Conservation (phyloP, 495 filamentous ascomycete genomes). For the Lasiosphaeria miniovina region DNA sequence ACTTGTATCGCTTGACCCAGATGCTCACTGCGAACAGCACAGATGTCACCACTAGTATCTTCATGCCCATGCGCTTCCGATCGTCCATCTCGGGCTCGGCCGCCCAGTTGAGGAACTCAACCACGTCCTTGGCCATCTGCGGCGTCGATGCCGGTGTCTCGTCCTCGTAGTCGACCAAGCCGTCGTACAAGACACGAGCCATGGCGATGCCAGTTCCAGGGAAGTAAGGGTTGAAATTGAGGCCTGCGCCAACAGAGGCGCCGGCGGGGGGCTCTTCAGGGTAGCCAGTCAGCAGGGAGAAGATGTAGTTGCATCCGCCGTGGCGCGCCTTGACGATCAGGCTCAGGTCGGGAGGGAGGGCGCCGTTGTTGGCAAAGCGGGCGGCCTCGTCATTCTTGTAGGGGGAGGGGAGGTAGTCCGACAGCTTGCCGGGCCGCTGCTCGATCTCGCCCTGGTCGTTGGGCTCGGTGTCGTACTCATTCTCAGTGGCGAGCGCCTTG, state of each 20-base stretch:
- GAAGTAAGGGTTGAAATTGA: constrained; percentile 99
- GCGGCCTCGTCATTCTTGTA: constrained; percentile 99
- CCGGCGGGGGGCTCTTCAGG: constrained; percentile 94
- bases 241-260: constrained; percentile 70
- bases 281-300: constrained; percentile 95
- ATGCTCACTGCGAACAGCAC: constrained; percentile 82
- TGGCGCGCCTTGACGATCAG: constrained; percentile 97
- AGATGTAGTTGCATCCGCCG: constrained; percentile 98
- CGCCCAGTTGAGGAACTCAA: constrained; percentile 98
- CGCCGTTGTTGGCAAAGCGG: constrained; percentile 96
- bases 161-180: constrained; percentile 97
- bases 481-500: constrained; percentile 93
- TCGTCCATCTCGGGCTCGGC: constrained; percentile 99
- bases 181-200: constrained; percentile 97
- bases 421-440: constrained; percentile 96
- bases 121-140: constrained; percentile 99
- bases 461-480: constrained; percentile 97
- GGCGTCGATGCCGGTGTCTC: constrained; percentile 89
- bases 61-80: constrained; percentile 98
- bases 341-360: constrained; percentile 93
- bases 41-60: constrained; percentile 74
- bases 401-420: constrained; percentile 90
- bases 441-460: constrained; percentile 97
- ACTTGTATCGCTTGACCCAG: constrained; percentile 99
- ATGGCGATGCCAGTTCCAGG: constrained; percentile 98